These are phyloP conservation scores for Ceratobasidium theobromae DNA, from an alignment of 1,284 basidiomycete genomes.

Conservation along the genomic window DNA sequence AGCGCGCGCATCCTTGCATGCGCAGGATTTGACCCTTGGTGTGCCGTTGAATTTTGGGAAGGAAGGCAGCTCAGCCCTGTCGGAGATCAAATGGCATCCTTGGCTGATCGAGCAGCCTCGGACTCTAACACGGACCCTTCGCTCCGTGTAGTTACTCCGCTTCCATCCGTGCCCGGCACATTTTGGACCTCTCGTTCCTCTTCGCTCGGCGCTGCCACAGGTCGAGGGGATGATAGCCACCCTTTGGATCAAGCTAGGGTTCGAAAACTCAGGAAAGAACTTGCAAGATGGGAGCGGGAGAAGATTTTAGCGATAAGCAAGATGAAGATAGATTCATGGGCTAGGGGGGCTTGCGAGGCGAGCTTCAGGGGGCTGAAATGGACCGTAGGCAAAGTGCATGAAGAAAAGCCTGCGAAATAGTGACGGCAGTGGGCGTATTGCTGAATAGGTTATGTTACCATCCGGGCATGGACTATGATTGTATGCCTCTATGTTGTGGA, in stretches of 20 bases:
- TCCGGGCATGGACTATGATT: no score
- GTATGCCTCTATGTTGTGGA: no score
- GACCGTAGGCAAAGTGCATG: background rate
- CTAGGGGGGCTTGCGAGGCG: conserved; percentile 21
- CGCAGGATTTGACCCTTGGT: conserved; percentile 80
- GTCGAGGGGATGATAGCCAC: conserved; percentile 47
- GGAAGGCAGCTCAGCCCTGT: conserved; percentile 45
- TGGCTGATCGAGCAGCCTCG: no score
- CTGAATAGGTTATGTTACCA: background rate
- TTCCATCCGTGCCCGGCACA: conserved; percentile 19
- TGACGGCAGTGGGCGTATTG: background rate
- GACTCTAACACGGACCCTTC: conserved; percentile 31
- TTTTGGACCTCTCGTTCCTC: conserved; percentile 17
- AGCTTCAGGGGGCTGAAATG: conserved; percentile 4
- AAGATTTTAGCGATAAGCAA: conserved; percentile 40
- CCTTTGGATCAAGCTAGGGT: conserved; percentile 64
- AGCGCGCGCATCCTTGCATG: conserved; percentile 83
- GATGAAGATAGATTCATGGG: conserved; percentile 28
- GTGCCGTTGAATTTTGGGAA: conserved; percentile 75
- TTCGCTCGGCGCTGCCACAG: background rate
- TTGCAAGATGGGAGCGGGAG: conserved; percentile 64
- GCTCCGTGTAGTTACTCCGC: conserved; percentile 8
- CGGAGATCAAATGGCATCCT: no score
- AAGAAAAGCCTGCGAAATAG: background rate
- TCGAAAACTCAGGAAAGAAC: conserved; percentile 59